Conservation (phyloP, 345 rosid genomes). For the Mallotus nudiflorus region DNA sequence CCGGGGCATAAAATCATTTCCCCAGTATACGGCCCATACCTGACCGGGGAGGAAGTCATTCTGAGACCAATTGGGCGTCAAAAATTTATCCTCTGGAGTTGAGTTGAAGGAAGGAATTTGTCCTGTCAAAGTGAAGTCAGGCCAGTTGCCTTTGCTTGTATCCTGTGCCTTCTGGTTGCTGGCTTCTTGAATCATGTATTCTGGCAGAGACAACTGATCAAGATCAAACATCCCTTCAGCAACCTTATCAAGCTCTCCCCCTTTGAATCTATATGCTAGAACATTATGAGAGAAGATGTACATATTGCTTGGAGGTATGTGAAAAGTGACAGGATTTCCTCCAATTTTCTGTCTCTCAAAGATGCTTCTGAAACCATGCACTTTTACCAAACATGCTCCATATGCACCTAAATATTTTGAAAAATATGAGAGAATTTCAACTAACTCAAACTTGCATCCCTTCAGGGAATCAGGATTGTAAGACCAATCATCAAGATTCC, state of each 20-base stretch:
- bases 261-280: constrained; percentile 17
- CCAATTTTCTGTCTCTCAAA: constrained; percentile 16
- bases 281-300: constrained; percentile 22
- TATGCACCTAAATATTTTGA: constrained; percentile 17
- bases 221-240: constrained; percentile 21
- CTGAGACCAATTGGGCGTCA: neutral
- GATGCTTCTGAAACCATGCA: constrained; percentile 19
- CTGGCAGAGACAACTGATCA: constrained; percentile 23
- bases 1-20: constrained; percentile 14
- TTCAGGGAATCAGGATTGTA: constrained; percentile 13
- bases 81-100: neutral
- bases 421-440: constrained; percentile 22
- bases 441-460: constrained; percentile 14
- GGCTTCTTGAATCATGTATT: constrained; percentile 7
- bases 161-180: neutral
- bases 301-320: constrained; percentile 16
- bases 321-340: constrained; percentile 15
- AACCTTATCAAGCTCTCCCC: constrained; percentile 20
- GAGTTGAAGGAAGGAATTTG: too few relatives aligned
- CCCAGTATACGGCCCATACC: constrained; percentile 25
- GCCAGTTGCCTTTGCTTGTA: neutral
- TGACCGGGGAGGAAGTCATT: constrained; percentile 7
- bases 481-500: constrained; percentile 17
- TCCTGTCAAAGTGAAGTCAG: neutral
- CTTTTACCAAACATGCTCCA: constrained; percentile 12